These are phyloP conservation scores for Puccinia triticina DNA, from an alignment of 1,284 basidiomycete genomes.

Conservation along the genomic window DNA sequence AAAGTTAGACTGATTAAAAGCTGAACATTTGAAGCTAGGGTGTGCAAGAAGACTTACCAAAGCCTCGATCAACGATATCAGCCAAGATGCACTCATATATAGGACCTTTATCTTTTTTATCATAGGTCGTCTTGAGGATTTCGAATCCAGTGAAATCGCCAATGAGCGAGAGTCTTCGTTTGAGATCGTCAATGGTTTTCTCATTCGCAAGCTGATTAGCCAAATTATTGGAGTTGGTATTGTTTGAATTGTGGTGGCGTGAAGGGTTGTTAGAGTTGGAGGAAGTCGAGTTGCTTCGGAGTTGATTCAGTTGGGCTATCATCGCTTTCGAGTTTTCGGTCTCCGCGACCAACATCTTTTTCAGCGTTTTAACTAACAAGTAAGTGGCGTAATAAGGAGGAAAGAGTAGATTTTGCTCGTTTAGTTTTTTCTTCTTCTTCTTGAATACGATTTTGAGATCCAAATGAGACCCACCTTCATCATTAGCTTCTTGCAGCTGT, in stretches of 20 bases:
- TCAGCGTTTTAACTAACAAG: constrained; percentile 18
- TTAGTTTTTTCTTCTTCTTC: no score
- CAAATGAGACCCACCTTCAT: constrained; percentile 28
- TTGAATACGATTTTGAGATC: background rate
- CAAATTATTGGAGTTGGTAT: background rate
- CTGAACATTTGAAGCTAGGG: background rate
- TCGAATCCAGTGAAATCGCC: constrained; percentile 48
- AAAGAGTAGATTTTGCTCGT: background rate
- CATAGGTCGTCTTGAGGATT: background rate
- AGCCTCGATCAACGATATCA: constrained; percentile 23
- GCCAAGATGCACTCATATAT: constrained; percentile 45
- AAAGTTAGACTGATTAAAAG: background rate
- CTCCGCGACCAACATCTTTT: constrained; percentile 44
- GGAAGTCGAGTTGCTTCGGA: background rate
- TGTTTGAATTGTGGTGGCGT: background rate
- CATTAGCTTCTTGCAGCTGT: constrained; percentile 39
- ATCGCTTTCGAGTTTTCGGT: constrained; percentile 43
- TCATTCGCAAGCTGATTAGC: background rate
- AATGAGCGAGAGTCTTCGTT: constrained; percentile 23
- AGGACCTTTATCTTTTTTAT: constrained; percentile 18
- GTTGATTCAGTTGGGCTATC: constrained; percentile 45
- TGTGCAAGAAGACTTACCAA: constrained; percentile 17
- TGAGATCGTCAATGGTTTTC: constrained; percentile 37
- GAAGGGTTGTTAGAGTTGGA: background rate
- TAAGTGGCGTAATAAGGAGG: no score